Conservation (phyloP, 495 filamentous ascomycete genomes). For the Penicillium cataractarum region DNA sequence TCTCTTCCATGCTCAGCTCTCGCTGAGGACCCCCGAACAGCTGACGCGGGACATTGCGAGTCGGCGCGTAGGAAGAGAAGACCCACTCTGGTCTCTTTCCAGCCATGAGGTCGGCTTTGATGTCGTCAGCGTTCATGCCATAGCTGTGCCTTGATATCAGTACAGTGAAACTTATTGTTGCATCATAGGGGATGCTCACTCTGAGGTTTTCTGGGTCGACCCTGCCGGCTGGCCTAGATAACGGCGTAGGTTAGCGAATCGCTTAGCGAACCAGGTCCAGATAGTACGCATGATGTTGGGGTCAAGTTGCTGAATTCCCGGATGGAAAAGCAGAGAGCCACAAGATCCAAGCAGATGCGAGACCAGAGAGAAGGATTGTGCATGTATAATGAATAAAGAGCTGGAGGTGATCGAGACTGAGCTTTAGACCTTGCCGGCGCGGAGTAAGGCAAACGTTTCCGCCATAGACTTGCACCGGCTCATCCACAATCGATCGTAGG, state of each 20-base stretch:
- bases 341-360: neutral
- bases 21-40: slow-evolving; percentile 77
- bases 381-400: neutral
- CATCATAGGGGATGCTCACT: slow-evolving; percentile 29
- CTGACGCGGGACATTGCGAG: slow-evolving; percentile 70
- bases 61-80: slow-evolving; percentile 81
- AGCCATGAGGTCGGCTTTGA: slow-evolving; percentile 64
- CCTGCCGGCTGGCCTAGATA: slow-evolving; percentile 21
- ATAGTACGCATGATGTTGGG: neutral
- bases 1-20: slow-evolving; percentile 84
- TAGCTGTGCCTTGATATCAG: slow-evolving; percentile 37
- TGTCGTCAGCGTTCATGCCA: slow-evolving; percentile 55
- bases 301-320: neutral
- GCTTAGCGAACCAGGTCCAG: neutral
- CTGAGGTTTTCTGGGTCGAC: slow-evolving; percentile 27
- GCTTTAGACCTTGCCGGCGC: neutral
- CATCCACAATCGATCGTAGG: neutral
- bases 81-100: slow-evolving; percentile 72
- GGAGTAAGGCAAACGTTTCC: neutral
- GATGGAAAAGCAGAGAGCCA: neutral
- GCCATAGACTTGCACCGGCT: neutral
- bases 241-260: neutral
- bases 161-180: neutral
- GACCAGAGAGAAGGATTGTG: neutral
- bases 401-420: neutral